Conservation (phyloP, 2,329 filamentous ascomycete genomes). For the Dendrostoma leiphaemia region DNA sequence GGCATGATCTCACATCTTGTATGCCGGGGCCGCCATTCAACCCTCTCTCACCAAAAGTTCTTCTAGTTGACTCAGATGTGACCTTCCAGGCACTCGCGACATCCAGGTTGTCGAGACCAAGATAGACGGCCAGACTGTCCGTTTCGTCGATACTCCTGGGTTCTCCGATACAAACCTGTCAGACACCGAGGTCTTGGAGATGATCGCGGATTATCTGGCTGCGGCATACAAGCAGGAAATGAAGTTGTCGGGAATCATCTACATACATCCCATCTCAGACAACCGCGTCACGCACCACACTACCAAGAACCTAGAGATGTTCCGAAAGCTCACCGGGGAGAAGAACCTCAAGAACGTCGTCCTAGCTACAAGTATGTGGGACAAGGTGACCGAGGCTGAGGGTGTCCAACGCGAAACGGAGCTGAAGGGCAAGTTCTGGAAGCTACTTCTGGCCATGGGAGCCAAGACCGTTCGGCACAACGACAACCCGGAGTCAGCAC, state of each 20-base stretch:
- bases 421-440: constrained; percentile 36
- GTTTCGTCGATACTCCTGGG: constrained; percentile 44
- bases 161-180: constrained; percentile 43
- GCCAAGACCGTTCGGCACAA: constrained; percentile 25
- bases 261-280: constrained; percentile 43
- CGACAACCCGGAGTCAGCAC: constrained; percentile 24
- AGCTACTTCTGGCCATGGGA: constrained; percentile 31
- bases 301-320: constrained; percentile 41
- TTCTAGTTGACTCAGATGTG: background rate
- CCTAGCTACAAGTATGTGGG: constrained; percentile 43
- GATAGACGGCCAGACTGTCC: constrained; percentile 27
- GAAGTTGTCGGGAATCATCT: constrained; percentile 41
- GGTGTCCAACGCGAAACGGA: constrained; percentile 27
- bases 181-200: constrained; percentile 42
- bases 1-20: constrained; percentile 33
- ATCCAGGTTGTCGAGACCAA: constrained; percentile 28
- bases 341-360: constrained; percentile 37
- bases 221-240: constrained; percentile 29
- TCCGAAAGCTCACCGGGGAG: constrained; percentile 41
- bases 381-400: constrained; percentile 28
- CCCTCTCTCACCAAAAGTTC: background rate
- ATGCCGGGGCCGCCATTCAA: too few species aligned
- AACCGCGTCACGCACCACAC: constrained; percentile 37
- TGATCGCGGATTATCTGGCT: constrained; percentile 38
- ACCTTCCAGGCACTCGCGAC: constrained; percentile 28